Evolutionary conservation across 2,329 filamentous ascomycete genomes (phyloP).

Genomic region (Dryadomyces quercus-mongolicae): DNA sequence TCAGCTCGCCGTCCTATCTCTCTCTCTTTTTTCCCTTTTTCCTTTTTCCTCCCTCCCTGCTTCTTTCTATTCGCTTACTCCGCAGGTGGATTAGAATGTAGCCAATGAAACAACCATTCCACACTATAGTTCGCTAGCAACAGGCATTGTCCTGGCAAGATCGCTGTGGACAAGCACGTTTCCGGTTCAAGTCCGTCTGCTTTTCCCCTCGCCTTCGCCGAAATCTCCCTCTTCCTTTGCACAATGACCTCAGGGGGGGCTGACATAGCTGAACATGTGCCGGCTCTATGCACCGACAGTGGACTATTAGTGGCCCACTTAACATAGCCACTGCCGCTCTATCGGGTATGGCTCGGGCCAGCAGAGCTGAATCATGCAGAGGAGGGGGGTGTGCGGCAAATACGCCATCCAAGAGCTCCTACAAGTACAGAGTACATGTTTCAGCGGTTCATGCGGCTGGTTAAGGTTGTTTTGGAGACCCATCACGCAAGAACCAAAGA

Average conservation of each 20-base stretch:
- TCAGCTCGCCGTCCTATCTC: background rate
- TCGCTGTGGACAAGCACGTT: background rate
- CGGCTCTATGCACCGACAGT: background rate
- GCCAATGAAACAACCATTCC: background rate
- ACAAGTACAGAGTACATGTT: no score
- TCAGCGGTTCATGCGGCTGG: no score
- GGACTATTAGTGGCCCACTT: background rate
- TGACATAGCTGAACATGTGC: background rate
- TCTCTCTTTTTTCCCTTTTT: background rate
- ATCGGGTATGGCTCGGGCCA: conserved; percentile 5
- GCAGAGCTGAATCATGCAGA: conserved; percentile 2
- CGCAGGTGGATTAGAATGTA: no score
- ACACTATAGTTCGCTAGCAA: background rate
- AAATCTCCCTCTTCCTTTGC: background rate
- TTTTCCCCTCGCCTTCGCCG: background rate
- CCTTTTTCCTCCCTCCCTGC: background rate
- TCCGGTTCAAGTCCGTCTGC: background rate
- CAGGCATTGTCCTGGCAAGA: background rate
- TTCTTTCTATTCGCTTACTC: background rate
- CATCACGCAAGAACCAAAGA: no score
- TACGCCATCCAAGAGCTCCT: no score
- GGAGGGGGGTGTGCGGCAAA: background rate
- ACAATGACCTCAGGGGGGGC: background rate
- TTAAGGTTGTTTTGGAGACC: no score
- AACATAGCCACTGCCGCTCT: background rate